Conservation (phyloP, 2,329 filamentous ascomycete genomes). For the Dothiorella sarmentorum region DNA sequence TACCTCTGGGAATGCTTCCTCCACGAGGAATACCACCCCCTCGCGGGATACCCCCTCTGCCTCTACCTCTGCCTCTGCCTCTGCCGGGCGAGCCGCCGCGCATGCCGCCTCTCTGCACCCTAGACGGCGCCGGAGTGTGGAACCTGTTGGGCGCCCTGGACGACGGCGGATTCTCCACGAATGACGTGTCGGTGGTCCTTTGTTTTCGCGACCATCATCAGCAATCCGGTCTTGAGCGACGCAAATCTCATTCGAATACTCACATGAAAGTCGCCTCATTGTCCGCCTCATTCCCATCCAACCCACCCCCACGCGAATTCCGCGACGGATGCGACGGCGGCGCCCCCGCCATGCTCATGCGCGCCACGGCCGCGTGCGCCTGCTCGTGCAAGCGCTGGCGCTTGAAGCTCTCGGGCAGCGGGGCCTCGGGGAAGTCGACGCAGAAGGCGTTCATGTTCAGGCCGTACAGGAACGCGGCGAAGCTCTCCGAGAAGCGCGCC, state of each 20-base stretch:
- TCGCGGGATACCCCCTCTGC: background rate
- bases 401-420: slow-evolving; percentile 77
- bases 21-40: slow-evolving; percentile 22
- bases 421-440: slow-evolving; percentile 95
- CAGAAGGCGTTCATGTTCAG: slow-evolving; percentile 99
- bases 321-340: background rate
- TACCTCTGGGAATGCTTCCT: slow-evolving; percentile 34
- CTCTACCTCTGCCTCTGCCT: background rate
- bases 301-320: background rate
- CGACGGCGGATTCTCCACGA: slow-evolving; percentile 76
- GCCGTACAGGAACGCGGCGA: slow-evolving; percentile 91
- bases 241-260: slow-evolving; percentile 27
- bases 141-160: slow-evolving; percentile 47
- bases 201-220: background rate
- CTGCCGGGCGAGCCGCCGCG: background rate
- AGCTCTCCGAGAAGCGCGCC: slow-evolving; percentile 90
- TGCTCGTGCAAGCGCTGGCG: slow-evolving; percentile 47
- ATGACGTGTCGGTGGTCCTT: slow-evolving; percentile 87
- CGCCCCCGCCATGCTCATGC: slow-evolving; percentile 3
- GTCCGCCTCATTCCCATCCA: slow-evolving; percentile 37
- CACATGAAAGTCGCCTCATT: slow-evolving; percentile 82
- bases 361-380: slow-evolving; percentile 38
- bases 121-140: slow-evolving; percentile 29
- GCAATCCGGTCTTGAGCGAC: background rate
- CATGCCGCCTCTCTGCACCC: slow-evolving; percentile 6